Evolutionary conservation across 106 monocot species (phyloP).

Genomic region (Iris macrosiphon): DNA sequence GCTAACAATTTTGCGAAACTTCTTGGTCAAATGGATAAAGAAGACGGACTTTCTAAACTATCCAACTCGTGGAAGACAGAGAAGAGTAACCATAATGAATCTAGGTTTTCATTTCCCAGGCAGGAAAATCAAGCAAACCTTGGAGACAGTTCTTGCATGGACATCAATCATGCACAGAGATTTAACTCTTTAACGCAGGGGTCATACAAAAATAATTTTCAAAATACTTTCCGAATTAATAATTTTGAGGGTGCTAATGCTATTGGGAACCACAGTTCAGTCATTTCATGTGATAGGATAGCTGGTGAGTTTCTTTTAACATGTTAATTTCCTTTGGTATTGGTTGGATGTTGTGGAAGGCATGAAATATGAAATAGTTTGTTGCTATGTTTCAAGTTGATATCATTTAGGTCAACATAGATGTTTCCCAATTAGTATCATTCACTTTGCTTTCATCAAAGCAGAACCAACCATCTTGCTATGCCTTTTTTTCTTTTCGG

Average conservation of each 20-base stretch:
- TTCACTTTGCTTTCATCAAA: not conserved
- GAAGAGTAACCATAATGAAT: conserved; percentile 12
- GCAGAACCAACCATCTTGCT: no score
- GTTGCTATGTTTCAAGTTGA: not conserved
- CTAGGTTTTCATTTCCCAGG: conserved; percentile 65
- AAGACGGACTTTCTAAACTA: conserved; percentile 8
- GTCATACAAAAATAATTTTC: conserved; percentile 10
- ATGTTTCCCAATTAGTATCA: not conserved
- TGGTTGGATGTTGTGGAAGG: conserved; percentile 1
- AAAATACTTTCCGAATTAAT: conserved; percentile 13
- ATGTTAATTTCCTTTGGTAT: not conserved
- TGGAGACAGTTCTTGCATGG: conserved; percentile 9
- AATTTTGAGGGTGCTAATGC: not conserved
- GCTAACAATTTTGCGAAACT: conserved; percentile 17
- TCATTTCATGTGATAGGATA: conserved; percentile 12
- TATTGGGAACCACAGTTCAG: not conserved
- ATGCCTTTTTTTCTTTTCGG: no score
- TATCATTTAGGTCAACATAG: not conserved
- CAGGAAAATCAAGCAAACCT: conserved; percentile 31
- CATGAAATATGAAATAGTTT: not conserved
- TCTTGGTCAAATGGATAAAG: conserved; percentile 9
- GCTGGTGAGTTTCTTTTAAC: conserved; percentile 19
- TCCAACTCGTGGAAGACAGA: conserved; percentile 2
- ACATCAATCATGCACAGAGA: conserved; percentile 8
- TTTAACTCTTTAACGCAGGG: conserved; percentile 7